Percentiles rank a stretch among this genome's conserved stretches.
Evolutionary conservation across 768 basidiomycete species (phyloP).

Genomic region (Suillus placidus): DNA sequence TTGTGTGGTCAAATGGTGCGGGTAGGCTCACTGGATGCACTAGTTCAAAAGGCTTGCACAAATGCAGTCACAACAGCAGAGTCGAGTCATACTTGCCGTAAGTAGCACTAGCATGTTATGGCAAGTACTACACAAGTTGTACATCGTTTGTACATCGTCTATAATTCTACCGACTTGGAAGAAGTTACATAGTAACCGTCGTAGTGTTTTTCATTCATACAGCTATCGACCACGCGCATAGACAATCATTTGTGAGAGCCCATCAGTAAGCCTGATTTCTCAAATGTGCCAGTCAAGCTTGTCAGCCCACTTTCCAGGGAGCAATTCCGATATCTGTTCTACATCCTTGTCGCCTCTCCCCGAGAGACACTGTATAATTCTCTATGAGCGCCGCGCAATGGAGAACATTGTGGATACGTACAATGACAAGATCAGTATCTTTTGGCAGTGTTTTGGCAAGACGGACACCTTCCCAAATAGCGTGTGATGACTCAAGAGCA

Average conservation of each 20-base stretch:
- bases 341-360: conserved; percentile 99
- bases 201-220: not conserved
- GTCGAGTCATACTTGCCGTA: conserved; percentile 29
- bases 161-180: not conserved
- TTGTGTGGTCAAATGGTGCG: not conserved
- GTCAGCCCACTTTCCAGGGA: conserved; percentile 94
- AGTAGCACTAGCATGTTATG: conserved; percentile 1
- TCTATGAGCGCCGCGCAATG: not conserved
- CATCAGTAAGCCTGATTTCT: conserved; percentile 9
- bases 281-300: conserved; percentile 89
- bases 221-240: not conserved
- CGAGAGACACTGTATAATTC: conserved; percentile 72
- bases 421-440: conserved; percentile 87
- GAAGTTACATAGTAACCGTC: not conserved
- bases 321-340: conserved; percentile 89
- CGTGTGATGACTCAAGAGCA: conserved; percentile 94
- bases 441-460: conserved; percentile 83
- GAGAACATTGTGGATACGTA: conserved; percentile 44
- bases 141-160: conserved; percentile 3
- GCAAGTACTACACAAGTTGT: not conserved
- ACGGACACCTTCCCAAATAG: conserved; percentile 89
- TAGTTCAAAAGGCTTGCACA: not conserved
- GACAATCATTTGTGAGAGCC: not conserved
- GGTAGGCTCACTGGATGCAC: not conserved
- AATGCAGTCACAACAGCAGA: not conserved